Percentiles rank a stretch among this genome's conserved stretches.
phyloP scores from a whole-genome alignment of 1,284 basidiomycete genomes.

The Cronartium quercuum region DNA sequence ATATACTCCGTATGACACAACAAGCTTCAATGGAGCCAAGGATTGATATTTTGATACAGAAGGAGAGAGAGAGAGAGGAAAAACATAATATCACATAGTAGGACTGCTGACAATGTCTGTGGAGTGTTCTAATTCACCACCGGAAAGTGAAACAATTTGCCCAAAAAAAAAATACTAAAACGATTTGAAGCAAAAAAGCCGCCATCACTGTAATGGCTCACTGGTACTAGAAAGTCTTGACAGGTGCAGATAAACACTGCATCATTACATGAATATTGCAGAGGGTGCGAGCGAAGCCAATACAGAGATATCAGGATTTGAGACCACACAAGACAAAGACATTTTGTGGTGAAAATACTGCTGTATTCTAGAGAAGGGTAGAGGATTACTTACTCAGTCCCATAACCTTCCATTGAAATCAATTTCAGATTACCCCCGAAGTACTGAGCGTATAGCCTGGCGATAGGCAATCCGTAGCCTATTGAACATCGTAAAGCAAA shows the following conservation, averaged over 20 bases:
- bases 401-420: constrained; percentile 96
- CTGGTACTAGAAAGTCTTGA: constrained; percentile 49
- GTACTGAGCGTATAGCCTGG: constrained; percentile 77
- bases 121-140: too few species aligned
- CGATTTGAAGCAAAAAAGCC: not conserved
- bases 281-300: constrained; percentile 39
- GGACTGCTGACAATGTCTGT: too few species aligned
- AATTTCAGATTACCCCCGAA: constrained; percentile 94
- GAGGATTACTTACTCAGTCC: constrained; percentile 56
- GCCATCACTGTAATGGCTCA: constrained; percentile 47
- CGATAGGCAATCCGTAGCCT: constrained; percentile 39
- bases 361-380: not conserved
- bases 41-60: too few species aligned
- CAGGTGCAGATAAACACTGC: constrained; percentile 47
- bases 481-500: constrained; percentile 5
- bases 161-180: not conserved
- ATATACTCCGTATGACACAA: too few species aligned
- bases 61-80: too few species aligned
- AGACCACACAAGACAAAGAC: constrained; percentile 47
- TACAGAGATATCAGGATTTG: constrained; percentile 41
- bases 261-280: constrained; percentile 45
- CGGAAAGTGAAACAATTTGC: not conserved
- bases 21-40: too few species aligned
- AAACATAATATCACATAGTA: too few species aligned
- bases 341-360: too few species aligned